A percentile compares a stretch with the other conserved stretches of the same genome.
phyloP scores from a whole-genome alignment of 805 yeast genomes.

The Wickerhamiella azymoides region DNA sequence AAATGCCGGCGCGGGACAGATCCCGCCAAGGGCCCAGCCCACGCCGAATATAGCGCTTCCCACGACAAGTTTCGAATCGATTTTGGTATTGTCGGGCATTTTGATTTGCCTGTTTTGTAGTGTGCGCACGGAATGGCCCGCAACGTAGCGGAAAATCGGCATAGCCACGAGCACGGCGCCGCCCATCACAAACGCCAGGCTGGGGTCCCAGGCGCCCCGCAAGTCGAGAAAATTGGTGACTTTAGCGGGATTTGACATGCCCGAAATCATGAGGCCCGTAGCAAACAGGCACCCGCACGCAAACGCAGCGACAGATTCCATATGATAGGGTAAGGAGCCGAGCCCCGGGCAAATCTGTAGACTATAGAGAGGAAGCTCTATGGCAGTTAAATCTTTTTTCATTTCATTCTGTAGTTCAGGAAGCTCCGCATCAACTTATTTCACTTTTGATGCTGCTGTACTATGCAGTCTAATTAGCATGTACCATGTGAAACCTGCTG shows the following conservation, averaged over 20 bases:
- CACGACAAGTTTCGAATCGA: slow-evolving; percentile 1
- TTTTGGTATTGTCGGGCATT: neutral
- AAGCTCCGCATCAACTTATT: too few relatives aligned
- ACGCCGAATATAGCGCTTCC: slow-evolving; percentile 6
- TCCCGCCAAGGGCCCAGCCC: slow-evolving; percentile 9
- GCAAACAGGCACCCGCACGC: slow-evolving; percentile 4
- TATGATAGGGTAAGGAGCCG: neutral
- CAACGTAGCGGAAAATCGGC: slow-evolving; percentile 6
- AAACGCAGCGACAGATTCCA: neutral
- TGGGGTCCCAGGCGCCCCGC: slow-evolving; percentile 7
- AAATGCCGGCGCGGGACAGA: slow-evolving; percentile 9
- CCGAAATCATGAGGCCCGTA: slow-evolving; percentile 1
- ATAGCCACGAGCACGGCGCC: slow-evolving; percentile 7
- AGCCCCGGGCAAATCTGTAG: too few relatives aligned
- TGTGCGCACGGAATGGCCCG: neutral
- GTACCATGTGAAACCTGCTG: too few relatives aligned
- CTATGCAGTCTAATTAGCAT: too few relatives aligned
- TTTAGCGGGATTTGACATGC: slow-evolving; percentile 7
- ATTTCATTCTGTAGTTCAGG: too few relatives aligned
- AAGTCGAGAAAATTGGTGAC: slow-evolving; percentile 5
- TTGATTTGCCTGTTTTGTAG: neutral
- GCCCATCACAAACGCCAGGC: slow-evolving; percentile 7
- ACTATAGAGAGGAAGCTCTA: too few relatives aligned
- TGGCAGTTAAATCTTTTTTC: too few relatives aligned
- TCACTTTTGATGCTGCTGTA: too few relatives aligned